These are phyloP conservation scores for Verticillium klebahnii DNA, from an alignment of 2,329 filamentous ascomycete species.

Conservation along the genomic window DNA sequence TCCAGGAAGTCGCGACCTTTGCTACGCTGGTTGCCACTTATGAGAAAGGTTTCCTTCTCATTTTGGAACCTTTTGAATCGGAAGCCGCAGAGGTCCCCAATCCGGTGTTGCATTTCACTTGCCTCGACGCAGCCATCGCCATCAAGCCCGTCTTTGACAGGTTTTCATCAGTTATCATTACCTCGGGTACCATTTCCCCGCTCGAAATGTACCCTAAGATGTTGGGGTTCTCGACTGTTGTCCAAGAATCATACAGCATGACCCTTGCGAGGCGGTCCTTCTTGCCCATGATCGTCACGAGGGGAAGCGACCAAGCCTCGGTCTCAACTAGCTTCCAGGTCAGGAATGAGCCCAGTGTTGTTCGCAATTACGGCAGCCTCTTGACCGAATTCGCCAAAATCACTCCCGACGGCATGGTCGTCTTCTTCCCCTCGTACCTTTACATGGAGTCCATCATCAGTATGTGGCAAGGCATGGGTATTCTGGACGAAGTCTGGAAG, in stretches of 20 bases:
- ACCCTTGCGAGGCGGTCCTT: constrained; percentile 93
- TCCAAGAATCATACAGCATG: constrained; percentile 97
- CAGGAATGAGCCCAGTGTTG: constrained; percentile 92
- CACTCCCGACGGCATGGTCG: constrained; percentile 95
- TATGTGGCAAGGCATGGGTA: constrained; percentile 99
- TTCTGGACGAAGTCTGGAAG: constrained; percentile 96
- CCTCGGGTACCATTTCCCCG: constrained; percentile 93
- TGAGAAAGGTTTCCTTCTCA: constrained; percentile 91
- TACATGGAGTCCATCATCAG: constrained; percentile 99
- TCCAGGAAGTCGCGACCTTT: constrained; percentile 97
- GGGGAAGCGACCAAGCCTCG: constrained; percentile 88
- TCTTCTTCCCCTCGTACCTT: constrained; percentile 97
- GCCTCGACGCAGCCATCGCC: constrained; percentile 93
- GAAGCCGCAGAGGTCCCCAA: constrained; percentile 95
- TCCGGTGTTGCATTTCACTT: constrained; percentile 94
- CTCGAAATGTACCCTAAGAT: constrained; percentile 99
- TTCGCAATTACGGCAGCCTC: constrained; percentile 91
- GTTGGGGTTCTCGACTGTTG: constrained; percentile 86
- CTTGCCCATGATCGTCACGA: constrained; percentile 93
- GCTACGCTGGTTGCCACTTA: constrained; percentile 95
- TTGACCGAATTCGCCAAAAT: constrained; percentile 94
- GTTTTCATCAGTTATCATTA: constrained; percentile 97
- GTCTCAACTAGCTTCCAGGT: constrained; percentile 94
- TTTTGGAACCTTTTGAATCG: constrained; percentile 95
- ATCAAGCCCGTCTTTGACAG: constrained; percentile 97